A percentile compares a stretch with the other conserved stretches of the same genome.
Conservation (phyloP, 331 rosid genomes). For the Pyracantha coccinea region DNA sequence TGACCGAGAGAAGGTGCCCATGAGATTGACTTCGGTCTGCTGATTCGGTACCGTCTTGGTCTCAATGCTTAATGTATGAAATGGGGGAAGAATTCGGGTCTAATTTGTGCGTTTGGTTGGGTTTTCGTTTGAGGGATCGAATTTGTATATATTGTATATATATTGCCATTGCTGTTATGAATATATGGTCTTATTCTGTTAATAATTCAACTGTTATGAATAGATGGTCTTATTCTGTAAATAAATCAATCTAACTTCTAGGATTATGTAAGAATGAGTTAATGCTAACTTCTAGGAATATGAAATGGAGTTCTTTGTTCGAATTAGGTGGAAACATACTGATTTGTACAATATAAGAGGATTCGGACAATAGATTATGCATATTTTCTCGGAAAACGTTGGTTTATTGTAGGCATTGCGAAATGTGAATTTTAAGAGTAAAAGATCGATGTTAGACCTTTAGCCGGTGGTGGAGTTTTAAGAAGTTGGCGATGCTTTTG, state of each 20-base stretch:
- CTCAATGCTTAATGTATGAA: slow-evolving; percentile 7
- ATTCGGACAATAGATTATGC: neutral
- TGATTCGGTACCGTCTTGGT: slow-evolving; percentile 22
- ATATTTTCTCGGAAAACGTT: neutral
- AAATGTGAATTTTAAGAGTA: neutral
- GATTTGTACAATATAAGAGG: too few species aligned
- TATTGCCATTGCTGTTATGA: neutral
- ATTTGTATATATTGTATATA: slow-evolving; percentile 22
- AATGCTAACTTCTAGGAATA: too few species aligned
- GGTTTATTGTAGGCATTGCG: neutral
- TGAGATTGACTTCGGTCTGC: slow-evolving; percentile 40
- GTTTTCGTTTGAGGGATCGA: neutral
- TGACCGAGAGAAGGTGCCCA: slow-evolving; percentile 51
- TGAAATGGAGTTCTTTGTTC: too few species aligned
- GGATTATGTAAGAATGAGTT: too few species aligned
- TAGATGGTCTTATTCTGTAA: too few species aligned
- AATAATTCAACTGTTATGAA: neutral
- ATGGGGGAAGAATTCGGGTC: neutral
- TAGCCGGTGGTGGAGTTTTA: neutral
- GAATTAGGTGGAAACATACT: too few species aligned
- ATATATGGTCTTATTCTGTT: neutral
- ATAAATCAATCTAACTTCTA: too few species aligned
- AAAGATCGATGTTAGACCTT: neutral
- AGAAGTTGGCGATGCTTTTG: too few species aligned
- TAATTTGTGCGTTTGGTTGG: slow-evolving; percentile 8